phyloP scores from a whole-genome alignment of 2,329 filamentous ascomycete species.

The Nothophaeocryptopus gaeumannii region DNA sequence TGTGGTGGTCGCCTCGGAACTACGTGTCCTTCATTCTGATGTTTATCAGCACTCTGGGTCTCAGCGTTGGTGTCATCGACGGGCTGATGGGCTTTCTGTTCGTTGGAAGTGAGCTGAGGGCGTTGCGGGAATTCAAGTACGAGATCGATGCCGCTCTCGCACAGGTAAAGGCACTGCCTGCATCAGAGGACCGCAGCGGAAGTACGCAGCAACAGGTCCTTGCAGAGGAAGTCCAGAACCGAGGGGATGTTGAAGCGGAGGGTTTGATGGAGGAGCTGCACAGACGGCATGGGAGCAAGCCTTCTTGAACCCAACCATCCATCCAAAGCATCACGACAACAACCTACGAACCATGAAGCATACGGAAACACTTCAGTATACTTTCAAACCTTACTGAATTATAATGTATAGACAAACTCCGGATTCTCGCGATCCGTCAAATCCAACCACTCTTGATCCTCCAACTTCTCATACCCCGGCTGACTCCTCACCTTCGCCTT shows the following conservation, averaged over 20 bases:
- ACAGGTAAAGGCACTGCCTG: slow-evolving; percentile 22
- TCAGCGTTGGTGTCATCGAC: slow-evolving; percentile 75
- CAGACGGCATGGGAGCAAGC: no score
- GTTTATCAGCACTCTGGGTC: slow-evolving; percentile 72
- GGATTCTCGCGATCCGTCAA: slow-evolving; percentile 63
- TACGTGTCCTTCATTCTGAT: slow-evolving; percentile 79
- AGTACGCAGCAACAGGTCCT: no score
- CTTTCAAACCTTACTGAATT: background rate
- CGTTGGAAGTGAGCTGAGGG: slow-evolving; percentile 76
- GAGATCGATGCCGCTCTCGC: slow-evolving; percentile 70
- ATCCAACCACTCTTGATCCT: slow-evolving; percentile 65
- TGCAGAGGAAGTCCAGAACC: background rate
- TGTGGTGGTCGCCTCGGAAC: slow-evolving; percentile 79
- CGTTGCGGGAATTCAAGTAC: slow-evolving; percentile 88
- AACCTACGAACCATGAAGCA: no score
- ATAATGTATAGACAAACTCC: slow-evolving; percentile 56
- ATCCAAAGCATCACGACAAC: no score
- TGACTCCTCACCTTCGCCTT: slow-evolving; percentile 54
- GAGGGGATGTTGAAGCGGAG: background rate
- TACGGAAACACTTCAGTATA: no score
- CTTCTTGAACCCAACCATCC: no score
- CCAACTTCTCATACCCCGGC: slow-evolving; percentile 58
- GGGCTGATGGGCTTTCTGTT: slow-evolving; percentile 86
- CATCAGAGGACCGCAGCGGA: no score
- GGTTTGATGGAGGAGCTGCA: background rate